Conservation (phyloP, 306 rosid species). For the Vachellia collinsii region DNA sequence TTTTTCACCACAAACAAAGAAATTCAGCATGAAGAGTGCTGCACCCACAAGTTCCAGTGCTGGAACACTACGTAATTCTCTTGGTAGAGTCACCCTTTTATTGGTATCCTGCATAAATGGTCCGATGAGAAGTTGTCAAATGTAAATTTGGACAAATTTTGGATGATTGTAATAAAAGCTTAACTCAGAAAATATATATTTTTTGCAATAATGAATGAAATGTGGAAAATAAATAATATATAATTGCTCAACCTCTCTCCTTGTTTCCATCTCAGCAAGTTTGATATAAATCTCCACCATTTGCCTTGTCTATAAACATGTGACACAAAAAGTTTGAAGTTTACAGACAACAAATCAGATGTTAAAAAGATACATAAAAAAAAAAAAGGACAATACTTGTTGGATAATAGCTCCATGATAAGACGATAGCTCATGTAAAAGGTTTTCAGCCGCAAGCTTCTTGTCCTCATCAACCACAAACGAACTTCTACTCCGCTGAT, state of each 20-base stretch:
- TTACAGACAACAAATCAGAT: conserved; percentile 21
- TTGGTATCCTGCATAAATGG: conserved; percentile 76
- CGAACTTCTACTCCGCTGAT: conserved; percentile 82
- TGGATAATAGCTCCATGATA: conserved; percentile 68
- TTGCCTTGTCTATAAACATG: conserved; percentile 68
- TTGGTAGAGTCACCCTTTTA: conserved; percentile 71
- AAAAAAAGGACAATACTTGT: conserved; percentile 57
- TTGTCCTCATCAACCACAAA: conserved; percentile 95
- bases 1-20: conserved; percentile 21
- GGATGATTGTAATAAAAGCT: conserved; percentile 15
- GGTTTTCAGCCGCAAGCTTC: conserved; percentile 87
- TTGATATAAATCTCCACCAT: conserved; percentile 96
- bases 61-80: conserved; percentile 82
- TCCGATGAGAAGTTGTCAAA: conserved; percentile 30
- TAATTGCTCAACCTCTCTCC: conserved; percentile 68
- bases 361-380: not conserved
- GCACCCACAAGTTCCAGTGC: conserved; percentile 81
- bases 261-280: conserved; percentile 94
- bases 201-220: conserved; percentile 26
- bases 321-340: conserved; percentile 19
- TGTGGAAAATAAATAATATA: conserved; percentile 28
- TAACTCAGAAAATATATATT: conserved; percentile 20
- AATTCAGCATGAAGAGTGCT: conserved; percentile 29
- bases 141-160: conserved; percentile 4
- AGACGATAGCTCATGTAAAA: conserved; percentile 71